A percentile compares a stretch with the other conserved stretches of the same genome.
These are phyloP conservation scores for Rhizophagus clarus DNA, from an alignment of 192 early-diverging fungal species.

Conservation along the genomic window DNA sequence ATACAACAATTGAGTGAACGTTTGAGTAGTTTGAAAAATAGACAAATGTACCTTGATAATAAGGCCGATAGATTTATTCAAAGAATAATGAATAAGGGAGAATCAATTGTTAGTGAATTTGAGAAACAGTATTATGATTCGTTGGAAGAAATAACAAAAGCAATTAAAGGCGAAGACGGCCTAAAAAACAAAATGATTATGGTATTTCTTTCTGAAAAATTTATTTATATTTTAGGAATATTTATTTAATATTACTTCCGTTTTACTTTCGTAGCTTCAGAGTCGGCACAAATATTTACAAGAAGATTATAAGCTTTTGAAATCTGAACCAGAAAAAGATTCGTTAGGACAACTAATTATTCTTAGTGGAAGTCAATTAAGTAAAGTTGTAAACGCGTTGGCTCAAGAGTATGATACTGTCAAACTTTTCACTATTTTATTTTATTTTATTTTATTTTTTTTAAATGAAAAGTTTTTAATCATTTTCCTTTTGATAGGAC, in stretches of 20 bases:
- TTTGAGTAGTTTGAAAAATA: not conserved
- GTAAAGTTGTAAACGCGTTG: constrained; percentile 7
- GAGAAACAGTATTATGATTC: not conserved
- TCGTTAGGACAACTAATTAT: not conserved
- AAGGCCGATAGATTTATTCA: constrained; percentile 1
- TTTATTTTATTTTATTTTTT: not conserved
- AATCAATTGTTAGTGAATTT: not conserved
- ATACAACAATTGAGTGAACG: not conserved
- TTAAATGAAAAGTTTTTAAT: not conserved
- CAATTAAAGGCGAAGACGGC: not conserved
- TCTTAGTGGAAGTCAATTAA: constrained; percentile 17
- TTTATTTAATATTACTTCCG: not conserved
- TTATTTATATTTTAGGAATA: not conserved
- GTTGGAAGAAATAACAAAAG: not conserved
- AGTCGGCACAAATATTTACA: not conserved
- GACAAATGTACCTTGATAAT: not conserved
- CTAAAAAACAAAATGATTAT: not conserved
- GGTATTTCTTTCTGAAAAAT: not conserved
- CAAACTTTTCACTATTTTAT: no score
- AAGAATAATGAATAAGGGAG: not conserved
- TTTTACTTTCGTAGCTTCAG: not conserved
- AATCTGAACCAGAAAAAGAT: no score
- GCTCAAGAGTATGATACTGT: not conserved
- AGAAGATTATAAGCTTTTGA: constrained; percentile 13
- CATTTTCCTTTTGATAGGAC: not conserved